These are phyloP conservation scores for Yamadazyma olivae DNA, from an alignment of 805 yeast species.

Conservation along the genomic window DNA sequence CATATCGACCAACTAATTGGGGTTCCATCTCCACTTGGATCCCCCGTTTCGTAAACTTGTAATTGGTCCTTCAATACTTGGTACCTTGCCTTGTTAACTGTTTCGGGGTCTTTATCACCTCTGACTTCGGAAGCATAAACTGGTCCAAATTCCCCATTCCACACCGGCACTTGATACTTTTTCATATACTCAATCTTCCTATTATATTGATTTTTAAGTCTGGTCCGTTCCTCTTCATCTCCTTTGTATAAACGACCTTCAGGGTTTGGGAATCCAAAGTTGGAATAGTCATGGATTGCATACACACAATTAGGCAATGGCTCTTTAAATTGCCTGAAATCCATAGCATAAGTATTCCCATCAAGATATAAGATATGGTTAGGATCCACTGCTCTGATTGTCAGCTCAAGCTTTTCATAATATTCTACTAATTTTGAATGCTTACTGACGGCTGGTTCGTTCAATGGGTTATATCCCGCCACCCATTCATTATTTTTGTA, in stretches of 20 bases:
- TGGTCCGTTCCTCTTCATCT: conserved; percentile 28
- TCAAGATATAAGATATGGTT: conserved; percentile 49
- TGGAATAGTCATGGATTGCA: conserved; percentile 47
- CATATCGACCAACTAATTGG: conserved; percentile 52
- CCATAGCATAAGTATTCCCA: conserved; percentile 51
- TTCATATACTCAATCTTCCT: conserved; percentile 43
- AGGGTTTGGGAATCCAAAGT: conserved; percentile 43
- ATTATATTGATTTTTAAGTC: conserved; percentile 35
- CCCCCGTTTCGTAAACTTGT: conserved; percentile 40
- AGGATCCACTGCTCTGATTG: conserved; percentile 42
- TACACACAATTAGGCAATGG: conserved; percentile 45
- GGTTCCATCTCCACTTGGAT: conserved; percentile 44
- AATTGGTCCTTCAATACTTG: conserved; percentile 45
- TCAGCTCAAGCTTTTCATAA: conserved; percentile 36
- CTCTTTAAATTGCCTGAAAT: conserved; percentile 45
- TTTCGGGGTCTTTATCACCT: conserved; percentile 38
- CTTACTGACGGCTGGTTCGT: conserved; percentile 48
- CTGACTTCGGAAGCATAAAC: conserved; percentile 43
- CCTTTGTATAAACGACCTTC: conserved; percentile 32
- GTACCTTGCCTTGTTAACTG: conserved; percentile 38
- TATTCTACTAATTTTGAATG: conserved; percentile 38
- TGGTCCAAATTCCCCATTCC: conserved; percentile 56
- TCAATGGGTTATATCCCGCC: conserved; percentile 54
- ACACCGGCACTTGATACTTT: conserved; percentile 42
- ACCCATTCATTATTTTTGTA: conserved; percentile 46